Evolutionary conservation across 331 rosid genomes (phyloP), one percentile per base, ranked within the genome.

Genomic region (Erythrophleum ivorense): DNA sequence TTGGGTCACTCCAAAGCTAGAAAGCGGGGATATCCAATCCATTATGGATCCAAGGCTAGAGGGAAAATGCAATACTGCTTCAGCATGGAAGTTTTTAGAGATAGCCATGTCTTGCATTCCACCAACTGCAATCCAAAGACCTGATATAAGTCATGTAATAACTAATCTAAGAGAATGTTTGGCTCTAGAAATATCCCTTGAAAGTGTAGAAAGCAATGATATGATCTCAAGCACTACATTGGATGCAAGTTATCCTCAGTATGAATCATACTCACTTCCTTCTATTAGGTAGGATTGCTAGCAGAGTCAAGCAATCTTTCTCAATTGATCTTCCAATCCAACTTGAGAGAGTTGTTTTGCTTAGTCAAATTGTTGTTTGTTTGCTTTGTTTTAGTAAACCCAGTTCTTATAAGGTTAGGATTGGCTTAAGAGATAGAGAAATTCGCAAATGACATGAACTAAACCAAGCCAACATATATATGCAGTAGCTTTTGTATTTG

Each of bases 161-260:
- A 16, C 31, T 52, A 76, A 78, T n/a, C 54, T 78, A n/a, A 83
- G 72, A 76, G 80, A 83, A 15, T 77, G 81, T 50, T 65, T 83
- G 80, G 24, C 77, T 6, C 45, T 65, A 19, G 80, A 78, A 72
- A 45, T 57, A 7, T 15, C 76, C 3, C 18, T 77, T 12, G 79
- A 41, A 77, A 83, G 75, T 31, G 45, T 41, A 15, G 45, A 55
- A 49, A 75, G 15, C 31, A 73, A 7, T 10, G 21, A n/a, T 10
- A 31, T 19, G 9, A 73, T 6, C 9, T 53, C 77, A 14, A 52
- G 33, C n/a, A 52, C 24, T 6, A 15, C 59, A 9, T 53, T 74
- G 10, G 49, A 29, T 24, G 41, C n/a, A 19, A 29, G 48, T 60
- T 62, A 63, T 63, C 31, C 43, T 33, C 68, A 31, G 43, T 12